A percentile compares a stretch with the other conserved stretches of the same genome.
These are phyloP conservation scores for Musa schizocarpa DNA, from an alignment of 176 grass and related monocot genomes.

Conservation along the genomic window DNA sequence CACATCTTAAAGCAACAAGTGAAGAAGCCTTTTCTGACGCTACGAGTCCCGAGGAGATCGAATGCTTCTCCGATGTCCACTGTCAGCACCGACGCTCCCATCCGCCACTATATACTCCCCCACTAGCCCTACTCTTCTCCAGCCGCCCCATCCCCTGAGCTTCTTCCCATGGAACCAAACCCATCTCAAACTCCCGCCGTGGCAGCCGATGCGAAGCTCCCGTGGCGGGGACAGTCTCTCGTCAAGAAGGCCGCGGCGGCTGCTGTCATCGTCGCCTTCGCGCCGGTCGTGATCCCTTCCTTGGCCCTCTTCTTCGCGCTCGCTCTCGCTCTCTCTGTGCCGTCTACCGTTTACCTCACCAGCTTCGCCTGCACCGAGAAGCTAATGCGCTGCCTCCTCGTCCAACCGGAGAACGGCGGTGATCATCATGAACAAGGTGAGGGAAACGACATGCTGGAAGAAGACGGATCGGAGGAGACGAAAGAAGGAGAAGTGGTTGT, in stretches of 20 bases:
- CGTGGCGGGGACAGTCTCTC: constrained; percentile 24
- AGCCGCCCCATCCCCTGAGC: too few species aligned
- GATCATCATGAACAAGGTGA: too few species aligned
- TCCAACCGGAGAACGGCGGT: background rate
- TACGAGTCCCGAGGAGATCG: too few species aligned
- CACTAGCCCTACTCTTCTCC: too few species aligned
- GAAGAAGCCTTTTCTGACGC: too few species aligned
- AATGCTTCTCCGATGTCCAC: too few species aligned
- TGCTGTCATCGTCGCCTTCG: constrained; percentile 3
- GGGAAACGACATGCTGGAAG: background rate
- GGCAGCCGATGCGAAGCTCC: background rate
- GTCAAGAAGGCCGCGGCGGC: constrained; percentile 23
- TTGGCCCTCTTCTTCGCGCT: constrained; percentile 13
- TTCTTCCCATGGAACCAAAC: too few species aligned
- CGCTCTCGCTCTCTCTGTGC: constrained; percentile 22
- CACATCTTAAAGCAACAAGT: too few species aligned
- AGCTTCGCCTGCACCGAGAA: constrained; percentile 21
- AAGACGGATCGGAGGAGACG: background rate
- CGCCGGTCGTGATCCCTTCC: constrained; percentile 24
- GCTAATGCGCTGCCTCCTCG: constrained; percentile 18
- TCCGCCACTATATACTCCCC: too few species aligned
- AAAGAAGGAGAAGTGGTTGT: background rate
- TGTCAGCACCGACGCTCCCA: too few species aligned
- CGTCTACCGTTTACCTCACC: constrained; percentile 27
- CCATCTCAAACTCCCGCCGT: too few species aligned